phyloP scores from a whole-genome alignment of 805 yeast species.

The Nakazawaea wyomingensis region DNA sequence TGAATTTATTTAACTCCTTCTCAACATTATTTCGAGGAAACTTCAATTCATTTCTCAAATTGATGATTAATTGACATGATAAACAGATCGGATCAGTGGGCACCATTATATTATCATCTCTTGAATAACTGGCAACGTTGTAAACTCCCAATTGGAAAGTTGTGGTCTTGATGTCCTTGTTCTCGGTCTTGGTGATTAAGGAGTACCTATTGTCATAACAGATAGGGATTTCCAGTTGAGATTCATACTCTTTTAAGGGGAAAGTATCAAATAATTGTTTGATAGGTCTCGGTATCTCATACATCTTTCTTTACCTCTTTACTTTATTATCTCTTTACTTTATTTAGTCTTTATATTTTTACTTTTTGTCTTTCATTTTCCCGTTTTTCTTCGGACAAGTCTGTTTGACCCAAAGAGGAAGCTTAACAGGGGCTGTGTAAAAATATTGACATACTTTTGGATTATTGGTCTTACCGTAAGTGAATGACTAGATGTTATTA shows the following conservation, averaged over 20 bases:
- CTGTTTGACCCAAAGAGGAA: no score
- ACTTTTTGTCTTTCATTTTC: no score
- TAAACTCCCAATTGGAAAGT: slow-evolving; percentile 53
- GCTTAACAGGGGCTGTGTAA: no score
- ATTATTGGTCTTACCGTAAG: no score
- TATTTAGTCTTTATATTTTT: no score
- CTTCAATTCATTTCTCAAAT: slow-evolving; percentile 36
- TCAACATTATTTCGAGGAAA: slow-evolving; percentile 31
- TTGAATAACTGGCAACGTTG: slow-evolving; percentile 31
- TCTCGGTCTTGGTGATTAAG: slow-evolving; percentile 12
- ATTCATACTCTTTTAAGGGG: slow-evolving; percentile 41
- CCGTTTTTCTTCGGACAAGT: no score
- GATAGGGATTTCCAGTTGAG: slow-evolving; percentile 21
- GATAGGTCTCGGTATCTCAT: slow-evolving; percentile 35
- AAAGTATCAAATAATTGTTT: slow-evolving; percentile 43
- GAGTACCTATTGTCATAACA: not conserved
- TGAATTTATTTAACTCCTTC: slow-evolving; percentile 7
- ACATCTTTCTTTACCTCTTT: no score
- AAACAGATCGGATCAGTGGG: slow-evolving; percentile 61
- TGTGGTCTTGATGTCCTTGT: slow-evolving; percentile 15
- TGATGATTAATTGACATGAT: slow-evolving; percentile 39
- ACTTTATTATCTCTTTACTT: not conserved
- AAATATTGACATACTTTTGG: no score
- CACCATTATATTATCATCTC: slow-evolving; percentile 24
- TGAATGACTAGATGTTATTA: no score